phyloP scores from a whole-genome alignment of 257 asterid genomes.

The Plantago ovata region DNA sequence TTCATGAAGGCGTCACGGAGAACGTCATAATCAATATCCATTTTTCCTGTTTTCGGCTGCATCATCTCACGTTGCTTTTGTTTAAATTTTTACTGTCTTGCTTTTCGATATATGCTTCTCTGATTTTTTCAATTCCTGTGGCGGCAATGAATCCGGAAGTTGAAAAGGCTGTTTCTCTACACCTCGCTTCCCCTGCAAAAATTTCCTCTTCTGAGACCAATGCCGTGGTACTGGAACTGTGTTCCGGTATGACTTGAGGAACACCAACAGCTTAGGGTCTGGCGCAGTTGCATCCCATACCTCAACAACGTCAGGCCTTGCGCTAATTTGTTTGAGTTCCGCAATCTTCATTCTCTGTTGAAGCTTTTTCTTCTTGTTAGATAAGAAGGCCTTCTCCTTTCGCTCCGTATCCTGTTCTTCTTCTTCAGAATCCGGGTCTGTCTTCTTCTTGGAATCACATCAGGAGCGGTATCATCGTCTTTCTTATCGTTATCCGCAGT shows the following conservation, averaged over 20 bases:
- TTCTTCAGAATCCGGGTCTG: conserved; percentile 81
- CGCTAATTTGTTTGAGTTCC: conserved; percentile 71
- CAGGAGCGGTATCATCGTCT: conserved; percentile 54
- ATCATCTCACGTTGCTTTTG: conserved; percentile 98
- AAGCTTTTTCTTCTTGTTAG: conserved; percentile 96
- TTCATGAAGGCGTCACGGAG: conserved; percentile 96
- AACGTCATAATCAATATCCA: conserved; percentile 99
- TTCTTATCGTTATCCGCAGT: conserved; percentile 70
- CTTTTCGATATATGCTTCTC: conserved; percentile 96
- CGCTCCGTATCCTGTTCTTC: conserved; percentile 71
- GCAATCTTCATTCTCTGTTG: conserved; percentile 95
- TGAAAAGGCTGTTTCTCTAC: conserved; percentile 93
- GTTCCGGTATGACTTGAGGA: conserved; percentile 82
- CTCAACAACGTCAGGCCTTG: conserved; percentile 96
- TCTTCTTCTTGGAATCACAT: conserved; percentile 61
- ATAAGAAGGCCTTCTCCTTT: conserved; percentile 73
- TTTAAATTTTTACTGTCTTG: conserved; percentile 93
- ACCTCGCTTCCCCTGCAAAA: conserved; percentile 97
- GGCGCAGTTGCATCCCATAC: conserved; percentile 98
- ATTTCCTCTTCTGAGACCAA: conserved; percentile 96
- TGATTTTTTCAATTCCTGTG: conserved; percentile 97
- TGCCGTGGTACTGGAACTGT: conserved; percentile 99
- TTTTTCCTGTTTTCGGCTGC: conserved; percentile 99
- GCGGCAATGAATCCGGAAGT: conserved; percentile 98
- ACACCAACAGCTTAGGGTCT: conserved; percentile 90